Evolutionary conservation across 345 rosid species (phyloP), one percentile per base, ranked within the genome.

Genomic region (Barbarea vulgaris): DNA sequence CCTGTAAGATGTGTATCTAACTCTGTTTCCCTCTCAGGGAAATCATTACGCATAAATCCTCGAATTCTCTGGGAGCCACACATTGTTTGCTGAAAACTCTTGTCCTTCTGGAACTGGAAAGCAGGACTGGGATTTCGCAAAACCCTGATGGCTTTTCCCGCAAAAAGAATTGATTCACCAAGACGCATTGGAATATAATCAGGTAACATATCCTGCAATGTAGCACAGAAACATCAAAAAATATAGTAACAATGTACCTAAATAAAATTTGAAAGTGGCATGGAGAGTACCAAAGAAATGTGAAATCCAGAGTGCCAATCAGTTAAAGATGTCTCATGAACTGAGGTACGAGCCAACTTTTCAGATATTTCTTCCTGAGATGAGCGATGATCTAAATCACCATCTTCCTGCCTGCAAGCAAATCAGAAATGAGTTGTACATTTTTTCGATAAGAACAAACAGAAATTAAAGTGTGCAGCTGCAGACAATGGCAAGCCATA

Each of bases 271-370:
- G 27, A 51, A 73, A 78, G 31, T 34, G 73, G 61, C 60, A 69
- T 24, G 62, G 42, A 64, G 6, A 53, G 78, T 87, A 95, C 99
- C 97, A 95, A 79, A 82, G 75, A 85, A 53, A 89, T 88, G 81
- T 89, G 97, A 78, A 92, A 95, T 77, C 99, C 97, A 78, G 86
- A 80, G 83, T 92, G 97, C 97, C 99, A 95, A 80, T 92, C 99
- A 21, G 88, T 90, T 81, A 90, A 85, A 79, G 96, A 86, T 59
- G 85, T 73, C 77, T 92, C 92, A 71, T 86, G 89, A 74, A 84
- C 83, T 59, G 97, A 86, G 74, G 93, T 74, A 70, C 86, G 87
- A 53, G 84, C 83, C 70, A 85, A 73, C 82, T 87, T 95, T 76
- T 83, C 88, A 52, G 91, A 84, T 10, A 85, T 53, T 59, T 90